phyloP scores from a whole-genome alignment of 805 yeast genomes.

The Metschnikowia vanudenii region DNA sequence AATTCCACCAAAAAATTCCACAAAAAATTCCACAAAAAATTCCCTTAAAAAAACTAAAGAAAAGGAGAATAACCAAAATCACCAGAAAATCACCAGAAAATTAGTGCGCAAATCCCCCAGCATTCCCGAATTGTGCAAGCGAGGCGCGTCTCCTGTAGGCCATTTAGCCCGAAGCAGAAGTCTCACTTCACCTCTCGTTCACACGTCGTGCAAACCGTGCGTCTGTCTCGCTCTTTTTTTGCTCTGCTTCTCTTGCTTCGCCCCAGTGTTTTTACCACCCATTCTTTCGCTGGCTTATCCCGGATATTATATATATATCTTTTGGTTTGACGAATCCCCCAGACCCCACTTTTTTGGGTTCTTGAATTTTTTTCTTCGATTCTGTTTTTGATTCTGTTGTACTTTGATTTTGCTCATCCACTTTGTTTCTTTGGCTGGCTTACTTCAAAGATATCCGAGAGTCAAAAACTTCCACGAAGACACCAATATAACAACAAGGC shows the following conservation, averaged over 20 bases:
- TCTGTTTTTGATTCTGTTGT: not conserved
- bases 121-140: not conserved
- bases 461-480: too few relatives aligned
- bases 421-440: not conserved
- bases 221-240: constrained; percentile 1
- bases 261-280: not conserved
- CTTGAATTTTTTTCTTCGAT: not conserved
- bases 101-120: not conserved
- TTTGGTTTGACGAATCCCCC: too few relatives aligned
- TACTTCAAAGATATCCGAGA: not conserved
- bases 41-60: too few relatives aligned
- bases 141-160: constrained; percentile 15
- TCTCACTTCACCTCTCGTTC: constrained; percentile 8
- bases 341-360: too few relatives aligned
- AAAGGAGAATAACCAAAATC: too few relatives aligned
- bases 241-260: constrained; percentile 8
- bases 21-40: too few relatives aligned
- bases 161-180: constrained; percentile 15
- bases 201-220: constrained; percentile 9
- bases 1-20: too few relatives aligned
- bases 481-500: too few relatives aligned
- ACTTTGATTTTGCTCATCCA: not conserved
- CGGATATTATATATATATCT: too few relatives aligned
- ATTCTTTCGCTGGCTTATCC: too few relatives aligned
- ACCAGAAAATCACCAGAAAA: too few relatives aligned